Evolutionary conservation across 208 protist genomes (phyloP).

Genomic region (Crithidia brevicula): DNA sequence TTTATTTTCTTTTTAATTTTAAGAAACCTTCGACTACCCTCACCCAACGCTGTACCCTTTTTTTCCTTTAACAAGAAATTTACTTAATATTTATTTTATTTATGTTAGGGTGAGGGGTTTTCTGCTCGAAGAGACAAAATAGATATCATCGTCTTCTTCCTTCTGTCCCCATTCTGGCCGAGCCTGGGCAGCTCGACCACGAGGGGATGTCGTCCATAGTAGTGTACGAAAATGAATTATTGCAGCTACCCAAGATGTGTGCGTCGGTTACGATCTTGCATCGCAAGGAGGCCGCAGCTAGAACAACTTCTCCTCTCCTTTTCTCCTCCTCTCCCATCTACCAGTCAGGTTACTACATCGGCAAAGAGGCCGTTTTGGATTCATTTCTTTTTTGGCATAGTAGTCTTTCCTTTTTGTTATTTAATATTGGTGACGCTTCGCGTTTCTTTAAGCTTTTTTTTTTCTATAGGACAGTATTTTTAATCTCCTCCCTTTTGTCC

Average conservation of each 20-base stretch:
- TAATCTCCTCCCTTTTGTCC: not conserved
- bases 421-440: not conserved
- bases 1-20: too few relatives aligned
- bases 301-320: not conserved
- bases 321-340: not conserved
- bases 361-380: not conserved
- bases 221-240: not conserved
- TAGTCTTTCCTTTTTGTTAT: slow-evolving; percentile 4
- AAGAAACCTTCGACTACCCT: too few relatives aligned
- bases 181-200: too few relatives aligned
- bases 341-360: not conserved
- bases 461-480: not conserved
- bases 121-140: too few relatives aligned
- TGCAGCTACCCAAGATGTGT: not conserved
- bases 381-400: slow-evolving; percentile 2
- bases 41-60: too few relatives aligned
- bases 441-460: slow-evolving; percentile 26
- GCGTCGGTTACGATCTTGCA: not conserved
- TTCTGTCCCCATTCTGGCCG: too few relatives aligned
- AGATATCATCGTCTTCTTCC: too few relatives aligned
- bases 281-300: not conserved
- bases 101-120: too few relatives aligned
- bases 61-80: slow-evolving; percentile 4
- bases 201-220: not conserved
- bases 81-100: slow-evolving; percentile 15